A percentile compares a stretch with the other conserved stretches of the same genome.
phyloP scores from a whole-genome alignment of 108 stramenopile species.

The Pseudonitzschia delicatissima region DNA sequence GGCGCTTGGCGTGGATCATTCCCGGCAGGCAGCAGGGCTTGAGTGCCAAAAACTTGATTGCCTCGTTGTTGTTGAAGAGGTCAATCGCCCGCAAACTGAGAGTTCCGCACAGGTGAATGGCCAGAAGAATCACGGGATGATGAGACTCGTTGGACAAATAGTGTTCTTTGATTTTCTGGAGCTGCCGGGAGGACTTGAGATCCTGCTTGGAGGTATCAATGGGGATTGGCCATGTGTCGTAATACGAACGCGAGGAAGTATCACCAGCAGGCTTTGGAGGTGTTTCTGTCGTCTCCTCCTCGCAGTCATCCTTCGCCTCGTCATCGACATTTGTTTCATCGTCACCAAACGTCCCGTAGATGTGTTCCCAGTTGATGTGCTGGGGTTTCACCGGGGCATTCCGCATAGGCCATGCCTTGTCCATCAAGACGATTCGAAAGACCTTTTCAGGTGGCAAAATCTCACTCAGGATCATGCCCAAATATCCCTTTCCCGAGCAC shows the following conservation, averaged over 20 bases:
- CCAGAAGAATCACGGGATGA: constrained; percentile 48
- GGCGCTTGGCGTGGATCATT: constrained; percentile 53
- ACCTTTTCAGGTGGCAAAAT: constrained; percentile 46
- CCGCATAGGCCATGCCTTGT: constrained; percentile 63
- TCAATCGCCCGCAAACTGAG: constrained; percentile 55
- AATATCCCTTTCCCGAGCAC: constrained; percentile 55
- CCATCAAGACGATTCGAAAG: constrained; percentile 45
- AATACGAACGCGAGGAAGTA: constrained; percentile 20
- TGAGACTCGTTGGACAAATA: constrained; percentile 22
- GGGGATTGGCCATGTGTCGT: constrained; percentile 59
- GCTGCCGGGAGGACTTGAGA: constrained; percentile 40
- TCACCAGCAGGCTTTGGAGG: background rate
- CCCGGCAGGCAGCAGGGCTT: constrained; percentile 70
- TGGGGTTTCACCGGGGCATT: constrained; percentile 25
- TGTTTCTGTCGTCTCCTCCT: background rate
- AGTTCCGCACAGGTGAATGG: constrained; percentile 66
- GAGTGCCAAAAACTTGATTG: constrained; percentile 39
- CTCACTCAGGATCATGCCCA: constrained; percentile 57
- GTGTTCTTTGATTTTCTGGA: constrained; percentile 23
- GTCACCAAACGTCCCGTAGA: constrained; percentile 29
- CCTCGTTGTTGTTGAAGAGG: constrained; percentile 50
- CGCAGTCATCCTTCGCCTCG: background rate
- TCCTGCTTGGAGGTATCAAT: constrained; percentile 54
- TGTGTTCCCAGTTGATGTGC: constrained; percentile 62
- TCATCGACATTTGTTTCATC: background rate